These are phyloP conservation scores for Cyathus striatus DNA, from an alignment of 768 basidiomycete genomes.

Conservation along the genomic window DNA sequence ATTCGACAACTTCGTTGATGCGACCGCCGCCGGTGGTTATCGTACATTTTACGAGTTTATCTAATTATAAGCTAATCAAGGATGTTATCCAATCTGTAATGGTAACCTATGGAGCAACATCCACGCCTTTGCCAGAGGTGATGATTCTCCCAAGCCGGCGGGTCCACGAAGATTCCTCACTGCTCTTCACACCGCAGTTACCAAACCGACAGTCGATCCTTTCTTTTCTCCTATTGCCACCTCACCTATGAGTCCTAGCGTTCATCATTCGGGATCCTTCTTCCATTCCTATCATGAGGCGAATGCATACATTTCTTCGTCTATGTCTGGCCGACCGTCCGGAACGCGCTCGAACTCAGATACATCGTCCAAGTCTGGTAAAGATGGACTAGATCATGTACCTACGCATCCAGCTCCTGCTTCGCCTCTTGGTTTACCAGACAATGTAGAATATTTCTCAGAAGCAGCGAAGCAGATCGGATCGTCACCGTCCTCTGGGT, in stretches of 20 bases:
- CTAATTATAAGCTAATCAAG: conserved; percentile 85
- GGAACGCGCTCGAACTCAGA: conserved; percentile 59
- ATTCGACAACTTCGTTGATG: conserved; percentile 12
- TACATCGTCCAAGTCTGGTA: conserved; percentile 51
- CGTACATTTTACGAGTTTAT: conserved; percentile 87
- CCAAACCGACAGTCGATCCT: conserved; percentile 83
- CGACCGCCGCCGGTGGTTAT: conserved; percentile 46
- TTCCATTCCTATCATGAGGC: conserved; percentile 25
- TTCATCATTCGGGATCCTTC: conserved; percentile 35
- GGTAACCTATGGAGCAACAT: conserved; percentile 35
- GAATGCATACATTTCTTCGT: conserved; percentile 21
- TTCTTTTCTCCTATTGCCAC: conserved; percentile 95
- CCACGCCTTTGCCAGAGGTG: conserved; percentile 69
- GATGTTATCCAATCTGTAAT: conserved; percentile 76
- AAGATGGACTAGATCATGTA: conserved; percentile 33
- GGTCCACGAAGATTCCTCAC: conserved; percentile 93
- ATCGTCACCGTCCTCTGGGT: conserved; percentile 74
- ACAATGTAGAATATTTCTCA: conserved; percentile 76
- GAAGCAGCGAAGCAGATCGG: conserved; percentile 67
- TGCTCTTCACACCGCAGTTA: conserved; percentile 85
- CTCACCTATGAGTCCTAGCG: conserved; percentile 75
- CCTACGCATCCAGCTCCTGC: conserved; percentile 55
- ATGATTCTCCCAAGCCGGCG: conserved; percentile 96
- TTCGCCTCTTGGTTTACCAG: conserved; percentile 54
- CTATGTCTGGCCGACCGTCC: conserved; percentile 40